phyloP scores from a whole-genome alignment of 1,284 basidiomycete species.

The Trametes versicolor region DNA sequence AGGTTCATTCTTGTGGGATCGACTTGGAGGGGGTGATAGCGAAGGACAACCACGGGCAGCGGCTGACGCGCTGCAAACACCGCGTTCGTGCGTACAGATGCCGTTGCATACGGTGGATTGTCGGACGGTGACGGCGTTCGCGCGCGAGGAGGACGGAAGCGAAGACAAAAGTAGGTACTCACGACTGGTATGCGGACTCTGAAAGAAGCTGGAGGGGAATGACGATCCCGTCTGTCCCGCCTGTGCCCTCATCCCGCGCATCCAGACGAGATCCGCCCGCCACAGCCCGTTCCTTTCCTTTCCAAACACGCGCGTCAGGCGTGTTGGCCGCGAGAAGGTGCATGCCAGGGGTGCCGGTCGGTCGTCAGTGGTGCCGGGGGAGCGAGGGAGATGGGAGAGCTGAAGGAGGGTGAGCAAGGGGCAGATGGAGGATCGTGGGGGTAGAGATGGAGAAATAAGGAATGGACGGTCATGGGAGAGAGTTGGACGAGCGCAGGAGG shows the following conservation, averaged over 20 bases:
- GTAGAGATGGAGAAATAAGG: not conserved
- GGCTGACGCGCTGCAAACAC: too few species aligned
- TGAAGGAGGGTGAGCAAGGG: not conserved
- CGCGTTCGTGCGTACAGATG: too few species aligned
- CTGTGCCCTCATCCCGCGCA: conserved; percentile 46
- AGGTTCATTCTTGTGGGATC: too few species aligned
- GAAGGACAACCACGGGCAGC: too few species aligned
- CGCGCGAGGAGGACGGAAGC: not conserved
- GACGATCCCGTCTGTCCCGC: conserved; percentile 58
- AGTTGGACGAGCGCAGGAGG: conserved; percentile 1
- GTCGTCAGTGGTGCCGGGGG: not conserved
- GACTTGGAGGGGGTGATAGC: too few species aligned
- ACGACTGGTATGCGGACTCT: conserved; percentile 62
- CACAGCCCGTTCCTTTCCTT: conserved; percentile 28
- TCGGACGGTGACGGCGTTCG: not conserved
- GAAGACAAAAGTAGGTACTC: conserved; percentile 42
- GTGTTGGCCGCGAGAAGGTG: conserved; percentile 18
- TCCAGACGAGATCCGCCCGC: not conserved
- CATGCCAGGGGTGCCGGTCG: conserved; percentile 8
- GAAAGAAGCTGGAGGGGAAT: conserved; percentile 61
- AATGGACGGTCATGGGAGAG: not conserved
- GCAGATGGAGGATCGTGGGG: not conserved
- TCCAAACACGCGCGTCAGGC: conserved; percentile 26
- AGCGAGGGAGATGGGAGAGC: not conserved
- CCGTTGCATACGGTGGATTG: not conserved